phyloP scores from a whole-genome alignment of 2,329 filamentous ascomycete species.

The Diaporthe australafricana region DNA sequence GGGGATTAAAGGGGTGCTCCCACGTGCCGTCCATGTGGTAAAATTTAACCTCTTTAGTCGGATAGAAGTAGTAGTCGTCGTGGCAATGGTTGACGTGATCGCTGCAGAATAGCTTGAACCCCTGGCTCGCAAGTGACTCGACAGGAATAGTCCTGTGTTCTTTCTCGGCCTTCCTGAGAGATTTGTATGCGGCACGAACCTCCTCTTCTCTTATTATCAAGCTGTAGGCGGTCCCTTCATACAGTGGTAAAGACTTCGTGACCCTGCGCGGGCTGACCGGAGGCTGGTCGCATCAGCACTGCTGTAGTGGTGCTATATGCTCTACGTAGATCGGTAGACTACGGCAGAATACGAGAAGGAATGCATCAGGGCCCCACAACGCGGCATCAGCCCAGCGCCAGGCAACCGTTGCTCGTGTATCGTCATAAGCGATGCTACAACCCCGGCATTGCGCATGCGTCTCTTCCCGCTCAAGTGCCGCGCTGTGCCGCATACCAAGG shows the following conservation, averaged over 20 bases:
- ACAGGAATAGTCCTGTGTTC: not conserved
- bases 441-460: too few relatives aligned
- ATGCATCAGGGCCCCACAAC: constrained; percentile 3
- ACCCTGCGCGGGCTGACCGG: not conserved
- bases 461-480: not conserved
- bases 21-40: not conserved
- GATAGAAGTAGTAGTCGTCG: not conserved
- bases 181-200: not conserved
- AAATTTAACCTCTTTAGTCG: not conserved
- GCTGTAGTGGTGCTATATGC: not conserved
- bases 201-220: too few relatives aligned
- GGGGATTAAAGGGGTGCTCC: not conserved
- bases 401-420: not conserved
- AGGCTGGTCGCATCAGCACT: not conserved
- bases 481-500: not conserved
- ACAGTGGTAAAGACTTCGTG: too few relatives aligned
- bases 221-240: too few relatives aligned
- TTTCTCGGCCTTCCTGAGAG: not conserved
- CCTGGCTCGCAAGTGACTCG: not conserved
- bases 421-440: not conserved
- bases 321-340: not conserved
- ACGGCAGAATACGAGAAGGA: constrained; percentile 20
- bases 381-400: not conserved
- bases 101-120: not conserved
- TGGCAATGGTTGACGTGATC: constrained; percentile 8